Evolutionary conservation across 140 eudicot genomes (phyloP), one percentile per base, ranked within the genome.

Genomic region (Anethum foeniculum): DNA sequence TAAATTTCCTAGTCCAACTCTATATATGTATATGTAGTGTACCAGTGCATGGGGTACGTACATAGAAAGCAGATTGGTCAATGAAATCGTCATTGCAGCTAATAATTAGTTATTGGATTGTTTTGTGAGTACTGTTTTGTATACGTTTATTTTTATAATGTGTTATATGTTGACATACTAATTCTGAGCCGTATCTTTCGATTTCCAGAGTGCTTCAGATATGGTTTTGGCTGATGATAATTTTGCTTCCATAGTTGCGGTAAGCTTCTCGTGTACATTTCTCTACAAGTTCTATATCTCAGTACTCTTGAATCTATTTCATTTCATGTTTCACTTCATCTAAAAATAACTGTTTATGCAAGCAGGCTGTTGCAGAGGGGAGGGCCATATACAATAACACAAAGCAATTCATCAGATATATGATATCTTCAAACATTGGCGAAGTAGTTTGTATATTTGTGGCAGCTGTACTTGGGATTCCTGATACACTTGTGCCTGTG

Each of bases 171-270:
- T 34, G 28, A 71, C 41, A 38, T 34, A 23, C 13, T 38, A 7
- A 34, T 71, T 72, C 30, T 72, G 30, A 19, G 78, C 21, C 0
- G 58, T 44, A 27, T 79, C 39, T 84, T 71, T 79, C 69, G 30
- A 34, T 62, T 82, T 81, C 80, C 91, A 96, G 99, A 96, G 99
- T 91, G 99, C 99, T 83, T 93, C 99, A 34, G 99, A 96, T 83
- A 96, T 96, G 99, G 98, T 96, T 88, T 86, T 96, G 91, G 97
- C 98, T 81, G 99, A 96, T 88, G 99, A 96, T 89, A 96, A 96
- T 85, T 96, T 96, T 78, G 99, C 99, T 83, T 89, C 98, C 41
- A 93, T 96, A 80, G 97, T 96, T 82, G 98, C 99, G 73, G 99
- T 96, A 91, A 89, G 91, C 83, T 72, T 81, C 76, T 88, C 67